Percentiles rank a stretch among this genome's conserved stretches.
phyloP scores from a whole-genome alignment of 139 green algal genomes.

The Micractinium conductrix region DNA sequence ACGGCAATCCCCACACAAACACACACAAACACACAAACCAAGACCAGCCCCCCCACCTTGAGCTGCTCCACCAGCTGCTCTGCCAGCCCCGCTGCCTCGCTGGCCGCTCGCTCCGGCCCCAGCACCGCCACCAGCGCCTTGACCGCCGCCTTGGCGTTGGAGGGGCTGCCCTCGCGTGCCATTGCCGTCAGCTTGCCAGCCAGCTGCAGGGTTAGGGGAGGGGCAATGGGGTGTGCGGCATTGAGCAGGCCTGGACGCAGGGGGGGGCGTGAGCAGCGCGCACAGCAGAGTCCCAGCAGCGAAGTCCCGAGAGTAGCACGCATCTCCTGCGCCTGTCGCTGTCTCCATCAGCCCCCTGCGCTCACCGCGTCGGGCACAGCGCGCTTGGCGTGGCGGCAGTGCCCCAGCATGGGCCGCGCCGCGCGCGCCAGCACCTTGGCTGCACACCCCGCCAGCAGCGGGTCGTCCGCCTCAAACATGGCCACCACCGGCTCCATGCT shows the following conservation, averaged over 20 bases:
- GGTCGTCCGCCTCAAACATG: slow-evolving; percentile 46
- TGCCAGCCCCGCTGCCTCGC: slow-evolving; percentile 39
- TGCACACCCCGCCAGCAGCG: slow-evolving; percentile 24
- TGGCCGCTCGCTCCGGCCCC: not conserved
- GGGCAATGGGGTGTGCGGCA: not conserved
- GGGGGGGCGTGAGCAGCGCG: too few relatives aligned
- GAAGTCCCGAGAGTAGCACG: not conserved
- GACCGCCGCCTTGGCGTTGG: slow-evolving; percentile 37
- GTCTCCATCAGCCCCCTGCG: not conserved
- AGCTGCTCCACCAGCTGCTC: slow-evolving; percentile 44
- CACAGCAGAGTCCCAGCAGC: not conserved
- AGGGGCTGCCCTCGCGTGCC: slow-evolving; percentile 6
- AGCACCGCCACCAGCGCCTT: slow-evolving; percentile 45
- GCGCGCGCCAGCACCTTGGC: slow-evolving; percentile 45
- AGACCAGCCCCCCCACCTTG: not conserved
- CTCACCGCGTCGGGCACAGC: not conserved
- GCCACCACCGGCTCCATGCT: slow-evolving; percentile 21
- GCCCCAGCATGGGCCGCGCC: slow-evolving; percentile 39
- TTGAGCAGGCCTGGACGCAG: not conserved
- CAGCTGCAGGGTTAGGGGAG: not conserved
- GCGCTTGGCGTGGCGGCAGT: not conserved
- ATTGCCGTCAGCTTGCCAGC: slow-evolving; percentile 19
- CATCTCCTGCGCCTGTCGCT: too few relatives aligned
- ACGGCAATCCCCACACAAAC: too few relatives aligned
- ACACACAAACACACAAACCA: too few relatives aligned